Conservation (phyloP, 257 asterid genomes). For the Nicotiana tomentosiformis region DNA sequence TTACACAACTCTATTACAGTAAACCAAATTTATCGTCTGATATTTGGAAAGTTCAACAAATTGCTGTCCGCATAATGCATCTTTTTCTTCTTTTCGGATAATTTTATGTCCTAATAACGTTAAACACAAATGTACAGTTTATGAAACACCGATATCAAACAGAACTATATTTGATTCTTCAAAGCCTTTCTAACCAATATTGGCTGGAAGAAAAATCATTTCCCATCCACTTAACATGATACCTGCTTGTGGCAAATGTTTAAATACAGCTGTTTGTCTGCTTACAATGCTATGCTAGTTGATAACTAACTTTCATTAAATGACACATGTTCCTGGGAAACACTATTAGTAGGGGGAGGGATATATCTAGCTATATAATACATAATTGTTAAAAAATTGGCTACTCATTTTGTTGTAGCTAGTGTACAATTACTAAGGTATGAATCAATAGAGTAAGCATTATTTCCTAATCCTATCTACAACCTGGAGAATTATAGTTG, state of each 20-base stretch:
- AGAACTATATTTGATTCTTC: background rate
- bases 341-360: background rate
- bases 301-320: background rate
- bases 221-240: too few relatives aligned
- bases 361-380: background rate
- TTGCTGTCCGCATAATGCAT: background rate
- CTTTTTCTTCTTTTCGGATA: too few relatives aligned
- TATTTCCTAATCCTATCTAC: slow-evolving; percentile 16
- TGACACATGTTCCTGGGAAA: background rate
- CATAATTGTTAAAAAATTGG: background rate
- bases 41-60: background rate
- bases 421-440: background rate
- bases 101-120: too few relatives aligned
- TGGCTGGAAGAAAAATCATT: too few relatives aligned
- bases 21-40: background rate
- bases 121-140: too few relatives aligned
- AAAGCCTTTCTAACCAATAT: background rate
- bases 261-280: too few relatives aligned
- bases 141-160: background rate
- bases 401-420: background rate
- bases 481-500: slow-evolving; percentile 54
- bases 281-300: background rate
- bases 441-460: background rate
- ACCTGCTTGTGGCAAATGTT: too few relatives aligned
- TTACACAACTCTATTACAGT: background rate